Base-by-base conservation (phyloP, 805 yeast genomes). In the Priceomyces fermenticarens region DNA sequence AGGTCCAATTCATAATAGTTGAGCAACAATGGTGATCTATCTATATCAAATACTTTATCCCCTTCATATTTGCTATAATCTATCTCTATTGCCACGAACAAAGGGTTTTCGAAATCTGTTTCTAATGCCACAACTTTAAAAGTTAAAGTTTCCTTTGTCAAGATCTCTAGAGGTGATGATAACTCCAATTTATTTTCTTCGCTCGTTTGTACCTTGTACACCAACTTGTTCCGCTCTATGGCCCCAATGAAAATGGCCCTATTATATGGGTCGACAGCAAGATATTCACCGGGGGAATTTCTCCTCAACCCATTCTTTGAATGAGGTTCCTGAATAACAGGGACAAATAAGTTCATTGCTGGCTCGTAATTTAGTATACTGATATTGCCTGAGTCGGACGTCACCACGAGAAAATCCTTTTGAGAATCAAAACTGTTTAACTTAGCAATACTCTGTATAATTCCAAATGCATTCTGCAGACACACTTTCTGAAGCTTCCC, bases 1-100 rank as follows among this genome's bases (percentile, higher is more conserved):
- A 87, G 72, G 58, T 93, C 97, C 17, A 90, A 63, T 53, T 88
- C 91, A 62, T 91, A 91, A 56, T 78, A 85, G 3, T 78, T 75
- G 39, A 91, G 65, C 23, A 54, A 48, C 37, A 60, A 36, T 1
- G 47, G 45, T 8, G 54, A 44, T 3, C 31, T 10, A 5, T 41
- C 44, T 4, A 46, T 31, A 45, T 55, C 45, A 39, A 42, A 33
- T 9, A n/a, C 14, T 3, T 12, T 12, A 12, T 32, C n/a, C 3
- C 10, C n/a, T 27, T 12, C 7, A 37, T 52, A 55, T 1, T 62
- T 66, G 5, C 67, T 53, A 42, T 78, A 73, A 39, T 78, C 83
- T 6, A 77, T 63, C 54, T 91, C 98, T 6, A 93, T 62, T 0
- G 90, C 74, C 0, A 88, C 95, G 73, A 90, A 91, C 8, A 80